A percentile compares a stretch with the other conserved stretches of the same genome.
Evolutionary conservation across 805 yeast species (phyloP).

Genomic region (Wickerhamomyces chambardii): DNA sequence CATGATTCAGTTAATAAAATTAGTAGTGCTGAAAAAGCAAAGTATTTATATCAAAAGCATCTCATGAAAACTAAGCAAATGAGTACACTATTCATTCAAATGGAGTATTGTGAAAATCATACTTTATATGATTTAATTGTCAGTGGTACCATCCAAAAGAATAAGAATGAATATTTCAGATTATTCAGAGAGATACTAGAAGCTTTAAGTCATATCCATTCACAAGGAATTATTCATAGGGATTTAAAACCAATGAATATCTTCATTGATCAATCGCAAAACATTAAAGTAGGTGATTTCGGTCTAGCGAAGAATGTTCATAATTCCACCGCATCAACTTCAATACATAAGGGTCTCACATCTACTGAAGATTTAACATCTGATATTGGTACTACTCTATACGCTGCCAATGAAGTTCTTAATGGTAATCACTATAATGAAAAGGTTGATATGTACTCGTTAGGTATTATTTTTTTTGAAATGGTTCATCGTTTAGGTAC

Average conservation of each 20-base stretch:
- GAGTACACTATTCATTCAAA: constrained; percentile 86
- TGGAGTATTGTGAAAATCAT: constrained; percentile 97
- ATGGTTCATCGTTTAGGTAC: constrained; percentile 85
- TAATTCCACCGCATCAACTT: constrained; percentile 26
- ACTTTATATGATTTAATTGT: constrained; percentile 78
- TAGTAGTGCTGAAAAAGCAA: constrained; percentile 10
- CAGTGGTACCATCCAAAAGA: constrained; percentile 59
- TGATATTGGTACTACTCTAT: constrained; percentile 88
- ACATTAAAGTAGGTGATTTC: constrained; percentile 93
- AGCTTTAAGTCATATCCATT: constrained; percentile 84
- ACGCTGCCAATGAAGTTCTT: constrained; percentile 85
- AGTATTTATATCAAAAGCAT: constrained; percentile 4
- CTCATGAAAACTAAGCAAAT: constrained; percentile 20
- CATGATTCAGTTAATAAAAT: constrained; percentile 15
- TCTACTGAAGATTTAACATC: constrained; percentile 71
- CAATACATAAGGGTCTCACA: constrained; percentile 9
- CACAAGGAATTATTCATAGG: constrained; percentile 91
- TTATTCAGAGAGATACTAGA: constrained; percentile 80
- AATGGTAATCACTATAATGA: constrained; percentile 74
- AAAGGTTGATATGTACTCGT: constrained; percentile 91
- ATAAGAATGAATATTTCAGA: constrained; percentile 83
- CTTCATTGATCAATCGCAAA: constrained; percentile 83
- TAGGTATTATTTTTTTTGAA: constrained; percentile 93
- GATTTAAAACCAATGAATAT: constrained; percentile 94
- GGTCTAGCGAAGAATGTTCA: constrained; percentile 93